phyloP scores from a whole-genome alignment of 164 flowering plant genomes.

The Tinospora cordifolia region DNA sequence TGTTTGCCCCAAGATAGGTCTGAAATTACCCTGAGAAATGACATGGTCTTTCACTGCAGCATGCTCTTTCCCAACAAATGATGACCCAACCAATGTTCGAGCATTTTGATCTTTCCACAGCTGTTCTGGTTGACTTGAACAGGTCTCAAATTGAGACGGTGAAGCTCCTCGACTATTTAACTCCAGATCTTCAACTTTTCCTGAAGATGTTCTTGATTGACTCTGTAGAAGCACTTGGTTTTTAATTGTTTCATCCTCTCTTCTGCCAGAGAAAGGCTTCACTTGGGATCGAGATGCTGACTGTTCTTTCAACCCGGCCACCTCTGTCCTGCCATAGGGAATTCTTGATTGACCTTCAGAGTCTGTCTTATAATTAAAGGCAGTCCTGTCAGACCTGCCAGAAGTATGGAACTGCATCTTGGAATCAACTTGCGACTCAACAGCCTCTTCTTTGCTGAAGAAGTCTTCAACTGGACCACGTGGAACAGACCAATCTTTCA shows the following conservation, averaged over 20 bases:
- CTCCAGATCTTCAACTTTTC: conserved; percentile 17
- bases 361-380: conserved; percentile 4
- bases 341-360: conserved; percentile 7
- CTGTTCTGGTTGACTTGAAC: conserved; percentile 24
- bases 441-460: conserved; percentile 23
- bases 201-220: conserved; percentile 6
- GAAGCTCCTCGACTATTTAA: conserved; percentile 30
- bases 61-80: conserved; percentile 22
- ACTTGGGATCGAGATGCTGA: conserved; percentile 10
- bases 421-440: conserved; percentile 12
- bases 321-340: not conserved
- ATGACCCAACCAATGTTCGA: conserved; percentile 21
- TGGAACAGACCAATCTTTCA: conserved; percentile 24
- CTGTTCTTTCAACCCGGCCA: conserved; percentile 11
- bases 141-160: conserved; percentile 23
- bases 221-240: conserved; percentile 13
- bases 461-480: conserved; percentile 10
- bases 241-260: conserved; percentile 15
- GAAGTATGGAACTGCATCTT: conserved; percentile 13
- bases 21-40: conserved; percentile 17
- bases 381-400: conserved; percentile 15
- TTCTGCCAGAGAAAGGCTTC: conserved; percentile 8
- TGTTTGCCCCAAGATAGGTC: conserved; percentile 3
- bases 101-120: conserved; percentile 24
- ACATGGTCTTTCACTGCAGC: conserved; percentile 23